These are phyloP conservation scores for Pseudogymnoascus sp. DNA, from an alignment of 2,329 filamentous ascomycete species.

Conservation along the genomic window DNA sequence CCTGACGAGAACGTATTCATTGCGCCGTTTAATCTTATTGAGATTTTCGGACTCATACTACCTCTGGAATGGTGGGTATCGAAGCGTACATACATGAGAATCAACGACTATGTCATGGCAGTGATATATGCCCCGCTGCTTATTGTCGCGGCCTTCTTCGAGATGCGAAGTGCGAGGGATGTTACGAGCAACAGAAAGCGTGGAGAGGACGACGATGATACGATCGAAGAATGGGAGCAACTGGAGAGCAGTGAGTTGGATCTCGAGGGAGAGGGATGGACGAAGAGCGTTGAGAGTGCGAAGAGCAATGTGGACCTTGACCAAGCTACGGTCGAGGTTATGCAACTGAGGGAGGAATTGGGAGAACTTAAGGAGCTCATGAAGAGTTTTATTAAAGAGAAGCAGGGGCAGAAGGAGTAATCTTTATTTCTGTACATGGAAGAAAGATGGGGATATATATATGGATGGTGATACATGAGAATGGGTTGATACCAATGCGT, in stretches of 20 bases:
- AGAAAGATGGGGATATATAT: not conserved
- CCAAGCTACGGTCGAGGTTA: conserved; percentile 61
- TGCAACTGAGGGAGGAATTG: conserved; percentile 50
- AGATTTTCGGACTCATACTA: conserved; percentile 69
- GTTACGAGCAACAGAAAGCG: conserved; percentile 67
- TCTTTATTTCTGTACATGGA: not conserved
- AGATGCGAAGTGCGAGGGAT: conserved; percentile 54
- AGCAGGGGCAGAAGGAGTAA: not conserved
- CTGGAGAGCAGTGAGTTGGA: conserved; percentile 56
- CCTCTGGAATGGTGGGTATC: conserved; percentile 95
- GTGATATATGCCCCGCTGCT: conserved; percentile 78
- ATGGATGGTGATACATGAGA: not conserved
- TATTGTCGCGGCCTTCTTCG: conserved; percentile 65
- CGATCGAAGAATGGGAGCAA: conserved; percentile 89
- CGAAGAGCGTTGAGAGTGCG: conserved; percentile 65
- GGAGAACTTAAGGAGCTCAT: conserved; percentile 42
- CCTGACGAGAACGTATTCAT: conserved; percentile 99
- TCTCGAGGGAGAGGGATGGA: conserved; percentile 79
- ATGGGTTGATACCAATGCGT: not conserved
- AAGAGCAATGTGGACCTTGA: conserved; percentile 79
- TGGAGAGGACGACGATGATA: conserved; percentile 85
- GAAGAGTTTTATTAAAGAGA: not conserved
- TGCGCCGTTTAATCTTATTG: conserved; percentile 87
- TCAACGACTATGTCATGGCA: conserved; percentile 88
- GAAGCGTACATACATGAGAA: conserved; percentile 60